Percentiles rank a stretch among this genome's conserved stretches.
Evolutionary conservation across 2,329 filamentous ascomycete genomes (phyloP).

Genomic region (Ceratocystis variospora): DNA sequence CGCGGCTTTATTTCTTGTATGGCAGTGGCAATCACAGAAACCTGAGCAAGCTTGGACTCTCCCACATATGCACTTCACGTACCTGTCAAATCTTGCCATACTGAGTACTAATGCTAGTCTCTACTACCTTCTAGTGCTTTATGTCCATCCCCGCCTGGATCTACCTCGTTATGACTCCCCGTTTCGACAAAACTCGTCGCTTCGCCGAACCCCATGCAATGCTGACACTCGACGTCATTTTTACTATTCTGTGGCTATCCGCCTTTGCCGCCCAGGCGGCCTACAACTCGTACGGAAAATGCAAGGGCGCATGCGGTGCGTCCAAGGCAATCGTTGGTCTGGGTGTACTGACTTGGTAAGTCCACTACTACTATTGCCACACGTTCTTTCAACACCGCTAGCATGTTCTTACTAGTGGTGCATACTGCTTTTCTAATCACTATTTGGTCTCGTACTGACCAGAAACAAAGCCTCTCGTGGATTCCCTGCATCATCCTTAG

Average conservation of each 20-base stretch:
- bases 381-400: too few species aligned
- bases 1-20: background rate
- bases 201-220: conserved; percentile 50
- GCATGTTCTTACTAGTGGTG: background rate
- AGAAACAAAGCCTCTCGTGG: conserved; percentile 42
- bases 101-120: background rate
- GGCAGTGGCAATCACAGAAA: background rate
- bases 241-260: conserved; percentile 49
- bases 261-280: conserved; percentile 52
- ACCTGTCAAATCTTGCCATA: background rate
- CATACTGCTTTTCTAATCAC: background rate
- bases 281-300: conserved; percentile 44
- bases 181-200: conserved; percentile 47
- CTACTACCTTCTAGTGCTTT: conserved; percentile 39
- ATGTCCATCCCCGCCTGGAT: conserved; percentile 49
- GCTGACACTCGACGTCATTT: conserved; percentile 43
- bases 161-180: conserved; percentile 50
- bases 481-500: conserved; percentile 40
- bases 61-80: too few species aligned
- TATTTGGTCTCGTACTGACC: conserved; percentile 17
- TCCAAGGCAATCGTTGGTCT: conserved; percentile 51
- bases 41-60: background rate
- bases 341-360: conserved; percentile 50
- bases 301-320: conserved; percentile 42
- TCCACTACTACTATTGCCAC: conserved; percentile 14